Evolutionary conservation across 2,329 filamentous ascomycete genomes (phyloP).

Genomic region (Cryoendolithus antarcticus): DNA sequence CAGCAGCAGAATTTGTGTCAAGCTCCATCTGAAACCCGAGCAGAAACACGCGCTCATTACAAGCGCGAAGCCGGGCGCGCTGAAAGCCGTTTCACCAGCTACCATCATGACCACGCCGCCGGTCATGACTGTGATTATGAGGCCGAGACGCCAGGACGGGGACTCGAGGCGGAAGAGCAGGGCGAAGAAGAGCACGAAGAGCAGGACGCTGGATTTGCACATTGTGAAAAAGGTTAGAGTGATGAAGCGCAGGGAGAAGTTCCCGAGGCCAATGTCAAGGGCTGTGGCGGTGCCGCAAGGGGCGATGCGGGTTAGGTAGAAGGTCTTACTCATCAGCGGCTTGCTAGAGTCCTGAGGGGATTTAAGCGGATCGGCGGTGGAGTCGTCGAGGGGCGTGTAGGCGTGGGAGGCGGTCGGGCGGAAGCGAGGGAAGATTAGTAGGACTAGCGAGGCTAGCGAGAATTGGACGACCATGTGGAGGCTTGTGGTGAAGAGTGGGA

Average conservation of each 20-base stretch:
- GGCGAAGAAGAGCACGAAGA: slow-evolving; percentile 89
- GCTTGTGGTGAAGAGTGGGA: slow-evolving; percentile 88
- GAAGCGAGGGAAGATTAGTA: slow-evolving; percentile 71
- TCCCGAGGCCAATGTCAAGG: slow-evolving; percentile 88
- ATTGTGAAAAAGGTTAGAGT: slow-evolving; percentile 97
- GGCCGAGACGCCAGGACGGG: slow-evolving; percentile 72
- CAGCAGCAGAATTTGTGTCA: slow-evolving; percentile 92
- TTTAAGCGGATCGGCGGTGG: background rate
- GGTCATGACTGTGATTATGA: slow-evolving; percentile 87
- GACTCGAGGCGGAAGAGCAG: slow-evolving; percentile 86
- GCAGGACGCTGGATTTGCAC: slow-evolving; percentile 95
- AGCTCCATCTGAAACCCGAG: slow-evolving; percentile 91
- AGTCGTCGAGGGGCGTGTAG: slow-evolving; percentile 10
- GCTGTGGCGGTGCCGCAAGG: slow-evolving; percentile 89
- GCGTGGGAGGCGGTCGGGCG: slow-evolving; percentile 41
- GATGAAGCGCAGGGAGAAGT: slow-evolving; percentile 92
- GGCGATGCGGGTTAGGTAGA: slow-evolving; percentile 83
- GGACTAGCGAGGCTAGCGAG: slow-evolving; percentile 60
- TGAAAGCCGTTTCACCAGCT: slow-evolving; percentile 83
- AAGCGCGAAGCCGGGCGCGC: slow-evolving; percentile 73
- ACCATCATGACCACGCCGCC: slow-evolving; percentile 96
- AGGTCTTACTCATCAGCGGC: slow-evolving; percentile 69
- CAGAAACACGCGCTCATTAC: slow-evolving; percentile 92
- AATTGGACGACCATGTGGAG: slow-evolving; percentile 97
- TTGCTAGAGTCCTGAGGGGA: slow-evolving; percentile 25